Percentiles rank a stretch among this genome's conserved stretches.
Evolutionary conservation across 2,329 filamentous ascomycete genomes (phyloP).

Genomic region (Pseudofabraea citricarpa): DNA sequence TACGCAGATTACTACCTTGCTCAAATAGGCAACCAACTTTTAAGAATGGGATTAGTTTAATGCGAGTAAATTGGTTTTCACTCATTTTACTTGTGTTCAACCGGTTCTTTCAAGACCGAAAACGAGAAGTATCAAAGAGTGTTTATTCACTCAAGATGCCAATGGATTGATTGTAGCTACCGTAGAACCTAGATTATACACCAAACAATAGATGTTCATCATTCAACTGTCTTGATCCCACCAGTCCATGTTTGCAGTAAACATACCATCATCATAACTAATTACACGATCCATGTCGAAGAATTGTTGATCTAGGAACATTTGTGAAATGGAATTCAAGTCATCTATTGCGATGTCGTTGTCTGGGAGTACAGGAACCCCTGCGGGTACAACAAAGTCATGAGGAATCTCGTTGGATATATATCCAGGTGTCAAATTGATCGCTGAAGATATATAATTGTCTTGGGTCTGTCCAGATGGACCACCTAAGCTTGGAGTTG

Average conservation of each 20-base stretch:
- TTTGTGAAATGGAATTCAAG: slow-evolving; percentile 17
- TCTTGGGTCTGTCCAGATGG: background rate
- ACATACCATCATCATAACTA: slow-evolving; percentile 15
- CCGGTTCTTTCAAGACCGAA: too few relatives aligned
- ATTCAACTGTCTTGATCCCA: slow-evolving; percentile 1
- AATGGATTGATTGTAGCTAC: too few relatives aligned
- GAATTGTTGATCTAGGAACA: slow-evolving; percentile 23
- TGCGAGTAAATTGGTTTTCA: background rate
- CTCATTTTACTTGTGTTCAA: background rate
- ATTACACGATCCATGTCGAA: slow-evolving; percentile 25
- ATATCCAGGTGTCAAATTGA: too few relatives aligned
- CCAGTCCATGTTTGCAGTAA: slow-evolving; percentile 2
- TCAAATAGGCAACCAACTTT: slow-evolving; percentile 42
- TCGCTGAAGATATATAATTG: too few relatives aligned
- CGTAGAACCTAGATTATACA: too few relatives aligned
- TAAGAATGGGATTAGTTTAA: slow-evolving; percentile 29
- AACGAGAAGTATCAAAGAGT: too few relatives aligned
- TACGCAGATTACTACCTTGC: slow-evolving; percentile 46
- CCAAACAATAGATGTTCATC: background rate
- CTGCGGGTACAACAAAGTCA: background rate
- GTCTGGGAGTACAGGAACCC: too few relatives aligned
- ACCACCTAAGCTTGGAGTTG: background rate
- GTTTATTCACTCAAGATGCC: too few relatives aligned
- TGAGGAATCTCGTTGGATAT: background rate
- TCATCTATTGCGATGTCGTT: too few relatives aligned